A percentile compares a stretch with the other conserved stretches of the same genome.
phyloP scores from a whole-genome alignment of 2,329 filamentous ascomycete species.

The Cordyceps pruinosa region DNA sequence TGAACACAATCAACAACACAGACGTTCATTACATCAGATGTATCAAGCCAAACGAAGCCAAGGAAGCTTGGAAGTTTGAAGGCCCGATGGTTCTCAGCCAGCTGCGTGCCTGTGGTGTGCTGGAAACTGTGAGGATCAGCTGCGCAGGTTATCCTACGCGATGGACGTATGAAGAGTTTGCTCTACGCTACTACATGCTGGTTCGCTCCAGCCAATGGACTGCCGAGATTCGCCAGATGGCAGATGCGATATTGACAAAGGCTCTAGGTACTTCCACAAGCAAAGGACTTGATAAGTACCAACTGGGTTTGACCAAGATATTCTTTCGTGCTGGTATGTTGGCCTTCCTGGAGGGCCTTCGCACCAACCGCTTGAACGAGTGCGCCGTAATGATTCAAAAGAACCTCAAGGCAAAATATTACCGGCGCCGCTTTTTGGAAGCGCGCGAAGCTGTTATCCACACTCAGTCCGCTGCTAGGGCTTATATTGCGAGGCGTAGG shows the following conservation, averaged over 20 bases:
- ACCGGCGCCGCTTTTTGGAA: slow-evolving; percentile 83
- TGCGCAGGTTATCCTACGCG: slow-evolving; percentile 94
- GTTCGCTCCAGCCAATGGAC: slow-evolving; percentile 88
- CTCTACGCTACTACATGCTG: slow-evolving; percentile 95
- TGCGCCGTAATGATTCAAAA: slow-evolving; percentile 98
- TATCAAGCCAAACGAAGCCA: slow-evolving; percentile 97
- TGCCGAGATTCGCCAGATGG: slow-evolving; percentile 88
- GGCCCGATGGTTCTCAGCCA: slow-evolving; percentile 98
- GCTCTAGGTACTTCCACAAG: slow-evolving; percentile 73
- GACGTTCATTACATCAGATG: slow-evolving; percentile 99
- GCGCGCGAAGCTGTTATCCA: slow-evolving; percentile 73
- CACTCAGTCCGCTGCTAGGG: slow-evolving; percentile 73
- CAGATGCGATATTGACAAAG: slow-evolving; percentile 82
- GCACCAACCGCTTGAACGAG: slow-evolving; percentile 82
- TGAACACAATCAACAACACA: slow-evolving; percentile 95
- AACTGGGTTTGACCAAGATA: slow-evolving; percentile 95
- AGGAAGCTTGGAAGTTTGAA: slow-evolving; percentile 96
- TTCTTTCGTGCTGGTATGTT: slow-evolving; percentile 99
- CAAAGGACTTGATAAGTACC: slow-evolving; percentile 83
- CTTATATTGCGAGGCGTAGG: slow-evolving; percentile 66
- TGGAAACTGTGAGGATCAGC: slow-evolving; percentile 96
- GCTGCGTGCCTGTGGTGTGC: slow-evolving; percentile 93
- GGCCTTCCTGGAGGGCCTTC: slow-evolving; percentile 89
- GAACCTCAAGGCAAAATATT: slow-evolving; percentile 93
- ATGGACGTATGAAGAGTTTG: slow-evolving; percentile 99